Base-by-base conservation (phyloP, 257 asterid genomes). In the Orobanche coerulescens region DNA sequence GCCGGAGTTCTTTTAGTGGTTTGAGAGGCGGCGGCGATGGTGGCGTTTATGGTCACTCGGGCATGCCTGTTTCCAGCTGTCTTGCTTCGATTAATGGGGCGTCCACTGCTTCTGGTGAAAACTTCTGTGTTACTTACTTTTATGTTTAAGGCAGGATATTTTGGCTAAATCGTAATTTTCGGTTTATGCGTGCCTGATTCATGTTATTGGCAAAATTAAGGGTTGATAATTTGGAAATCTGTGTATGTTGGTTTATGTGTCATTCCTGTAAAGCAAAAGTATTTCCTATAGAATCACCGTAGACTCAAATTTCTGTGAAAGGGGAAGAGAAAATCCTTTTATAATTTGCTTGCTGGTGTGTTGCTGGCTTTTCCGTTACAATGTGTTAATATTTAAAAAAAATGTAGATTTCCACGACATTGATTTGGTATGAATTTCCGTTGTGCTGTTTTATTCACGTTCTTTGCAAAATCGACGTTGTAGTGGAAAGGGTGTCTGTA, bases 401-500 rank as follows among this genome's bases (percentile, higher is more conserved):
- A 68, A n/a, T n/a, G n/a, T 50, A 44, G 40, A 43, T 15, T 22
- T 31, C 23, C 24, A 3, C 7, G 48, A 15, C 40, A 34, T 10
- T 34, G 52, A 28, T 56, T 43, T 12, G 8, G 6, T 10, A 13
- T 43, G 24, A 44, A 23, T 28, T 8, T 56, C 26, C 5, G 15
- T 49, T 68, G 0, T 34, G 16, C 49, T 66, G 18, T 59, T 57
- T 30, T 16, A 62, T 55, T 16, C 36, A 3, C 5, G 15, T 6
- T 22, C 22, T 33, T 44, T 57, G 23, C 58, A 42, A 30, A n/a
- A 12, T 58, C 64, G 67, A 36, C 65, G 39, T 70, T 71, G 69
- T 66, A 83, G 98, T 65, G 22, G 87, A 88, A 64, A 85, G 87
- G 72, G 89, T 76, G 62, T 72, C 68, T n/a, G 98, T 84, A 72